A percentile compares a stretch with the other conserved stretches of the same genome.
Conservation (phyloP, 2,329 filamentous ascomycete genomes). For the Knufia petricola region DNA sequence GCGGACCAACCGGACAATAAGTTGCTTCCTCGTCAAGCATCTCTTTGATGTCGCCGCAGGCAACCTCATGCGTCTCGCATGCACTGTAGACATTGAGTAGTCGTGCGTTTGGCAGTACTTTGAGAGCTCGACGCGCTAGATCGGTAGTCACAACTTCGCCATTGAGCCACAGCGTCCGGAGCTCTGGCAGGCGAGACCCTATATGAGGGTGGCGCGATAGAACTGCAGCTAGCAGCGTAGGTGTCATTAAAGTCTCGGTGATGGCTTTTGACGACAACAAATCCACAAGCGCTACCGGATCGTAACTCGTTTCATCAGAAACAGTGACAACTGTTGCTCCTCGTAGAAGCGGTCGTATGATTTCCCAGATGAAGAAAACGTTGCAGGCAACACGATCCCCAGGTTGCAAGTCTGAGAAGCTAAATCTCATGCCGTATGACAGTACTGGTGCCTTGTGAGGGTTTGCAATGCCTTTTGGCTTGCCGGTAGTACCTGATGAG, state of each 20-base stretch:
- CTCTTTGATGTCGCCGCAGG: slow-evolving; percentile 62
- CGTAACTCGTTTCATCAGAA: slow-evolving; percentile 67
- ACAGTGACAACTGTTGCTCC: slow-evolving; percentile 68
- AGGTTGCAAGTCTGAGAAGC: slow-evolving; percentile 56
- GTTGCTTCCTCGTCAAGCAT: slow-evolving; percentile 55
- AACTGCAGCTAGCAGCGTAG: slow-evolving; percentile 65
- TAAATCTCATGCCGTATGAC: slow-evolving; percentile 65
- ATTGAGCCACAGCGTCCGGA: slow-evolving; percentile 68
- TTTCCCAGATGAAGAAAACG: slow-evolving; percentile 82
- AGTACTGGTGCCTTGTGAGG: slow-evolving; percentile 63
- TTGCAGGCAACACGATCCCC: slow-evolving; percentile 78
- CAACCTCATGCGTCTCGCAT: slow-evolving; percentile 72
- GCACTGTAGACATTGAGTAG: slow-evolving; percentile 74
- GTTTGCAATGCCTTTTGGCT: slow-evolving; percentile 74
- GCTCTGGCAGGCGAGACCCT: slow-evolving; percentile 51
- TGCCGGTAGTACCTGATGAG: slow-evolving; percentile 67
- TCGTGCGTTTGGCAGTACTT: slow-evolving; percentile 57
- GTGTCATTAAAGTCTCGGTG: slow-evolving; percentile 76
- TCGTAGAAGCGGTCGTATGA: slow-evolving; percentile 63
- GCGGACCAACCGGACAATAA: slow-evolving; percentile 65
- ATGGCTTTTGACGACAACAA: slow-evolving; percentile 56
- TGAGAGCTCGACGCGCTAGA: slow-evolving; percentile 57
- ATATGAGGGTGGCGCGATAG: slow-evolving; percentile 60
- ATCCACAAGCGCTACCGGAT: slow-evolving; percentile 63
- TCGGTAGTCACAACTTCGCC: slow-evolving; percentile 75